A percentile compares a stretch with the other conserved stretches of the same genome.
Evolutionary conservation across 1,284 basidiomycete genomes (phyloP).

Genomic region (Apiotrichum montevideense): DNA sequence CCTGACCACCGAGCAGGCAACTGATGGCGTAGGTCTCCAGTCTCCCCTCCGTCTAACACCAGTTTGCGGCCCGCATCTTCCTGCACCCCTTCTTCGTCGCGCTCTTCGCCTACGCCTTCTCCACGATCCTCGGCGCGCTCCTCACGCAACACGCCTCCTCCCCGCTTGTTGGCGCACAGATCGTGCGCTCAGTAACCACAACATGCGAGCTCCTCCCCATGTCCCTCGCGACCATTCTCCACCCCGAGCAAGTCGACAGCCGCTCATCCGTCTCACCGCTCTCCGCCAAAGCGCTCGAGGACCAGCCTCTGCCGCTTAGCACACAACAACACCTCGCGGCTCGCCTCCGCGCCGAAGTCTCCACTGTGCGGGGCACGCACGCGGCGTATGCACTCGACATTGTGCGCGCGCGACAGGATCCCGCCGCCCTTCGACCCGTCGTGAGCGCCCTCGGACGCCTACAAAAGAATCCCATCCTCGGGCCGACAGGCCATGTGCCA

Average conservation of each 20-base stretch:
- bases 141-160: slow-evolving; percentile 27
- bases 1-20: slow-evolving; percentile 31
- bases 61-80: slow-evolving; percentile 20
- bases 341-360: slow-evolving; percentile 19
- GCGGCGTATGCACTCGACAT: slow-evolving; percentile 25
- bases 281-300: not conserved
- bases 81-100: slow-evolving; percentile 39
- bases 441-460: slow-evolving; percentile 27
- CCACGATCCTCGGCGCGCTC: slow-evolving; percentile 28
- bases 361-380: slow-evolving; percentile 14
- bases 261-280: not conserved
- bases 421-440: slow-evolving; percentile 17
- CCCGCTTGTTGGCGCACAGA: slow-evolving; percentile 20
- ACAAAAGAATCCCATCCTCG: slow-evolving; percentile 37
- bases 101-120: slow-evolving; percentile 36
- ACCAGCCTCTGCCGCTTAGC: not conserved
- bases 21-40: slow-evolving; percentile 21
- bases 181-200: slow-evolving; percentile 19
- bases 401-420: slow-evolving; percentile 13
- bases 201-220: slow-evolving; percentile 29
- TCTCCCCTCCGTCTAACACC: not conserved
- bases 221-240: slow-evolving; percentile 27
- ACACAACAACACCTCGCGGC: slow-evolving; percentile 23
- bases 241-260: not conserved
- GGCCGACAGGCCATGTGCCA: slow-evolving; percentile 34